Base-by-base conservation (phyloP, 257 asterid genomes). In the Solanum clarkiae region DNA sequence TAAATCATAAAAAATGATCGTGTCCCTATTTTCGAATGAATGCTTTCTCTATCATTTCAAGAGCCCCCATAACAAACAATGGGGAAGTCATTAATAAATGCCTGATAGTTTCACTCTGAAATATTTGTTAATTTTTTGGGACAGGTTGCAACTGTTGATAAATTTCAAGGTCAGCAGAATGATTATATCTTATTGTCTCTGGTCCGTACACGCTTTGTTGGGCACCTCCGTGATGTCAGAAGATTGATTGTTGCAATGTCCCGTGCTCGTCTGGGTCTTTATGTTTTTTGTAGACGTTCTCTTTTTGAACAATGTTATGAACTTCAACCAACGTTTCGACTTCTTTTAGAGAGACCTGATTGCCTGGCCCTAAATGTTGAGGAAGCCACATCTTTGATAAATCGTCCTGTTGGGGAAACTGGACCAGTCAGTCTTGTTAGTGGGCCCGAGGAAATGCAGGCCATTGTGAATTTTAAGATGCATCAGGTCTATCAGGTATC, bases 101-200 rank as follows among this genome's bases (percentile, higher is more conserved):
- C 44, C 56, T 79, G 5, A 26, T 53, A 32, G 65, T 79, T 79
- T 74, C 65, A 54, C 83, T 79, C 45, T 29, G 83, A 79, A 51
- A 51, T 77, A 54, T 84, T 75, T 72, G 75, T 66, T 79, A 53
- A 51, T 53, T 16, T 79, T 79, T 79, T 53, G 49, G 71, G 87
- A 87, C 86, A 97, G 99, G 97, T 97, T 83, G 45, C 98, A 26
- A 97, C 99, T 81, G 99, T 97, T 20, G 99, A 97, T 87, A 97
- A 97, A 90, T 97, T 97, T 91, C 99, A 97, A 94, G 99, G 99
- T 83, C 99, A 97, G 86, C 99, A 97, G 86, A 97, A 97, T 86
- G 98, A 95, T 89, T 92, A 87, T 83, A 94, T 97, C 87, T 88
- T 97, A 65, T 84, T 97, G 84, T 97, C 99, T 69, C 97, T 97